Evolutionary conservation across 805 yeast genomes (phyloP).

Genomic region (Starmerella apicola): DNA sequence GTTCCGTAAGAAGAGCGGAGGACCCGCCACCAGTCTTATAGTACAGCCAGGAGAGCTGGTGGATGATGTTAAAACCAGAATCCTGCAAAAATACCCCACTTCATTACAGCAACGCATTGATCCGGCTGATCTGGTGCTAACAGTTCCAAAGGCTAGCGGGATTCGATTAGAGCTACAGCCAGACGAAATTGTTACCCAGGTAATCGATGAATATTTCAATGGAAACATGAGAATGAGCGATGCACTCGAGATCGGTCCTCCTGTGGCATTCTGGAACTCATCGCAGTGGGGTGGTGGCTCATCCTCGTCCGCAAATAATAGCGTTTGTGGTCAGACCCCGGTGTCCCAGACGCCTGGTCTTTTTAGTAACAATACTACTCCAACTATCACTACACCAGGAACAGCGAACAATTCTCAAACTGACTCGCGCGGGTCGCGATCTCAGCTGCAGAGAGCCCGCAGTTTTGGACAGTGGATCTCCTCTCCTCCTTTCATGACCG

Average conservation of each 20-base stretch:
- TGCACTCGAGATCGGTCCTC: slow-evolving; percentile 42
- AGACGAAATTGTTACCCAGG: slow-evolving; percentile 45
- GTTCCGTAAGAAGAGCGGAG: slow-evolving; percentile 22
- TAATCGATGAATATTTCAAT: slow-evolving; percentile 50
- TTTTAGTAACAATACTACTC: not conserved
- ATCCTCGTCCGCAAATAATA: not conserved
- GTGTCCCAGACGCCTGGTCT: not conserved
- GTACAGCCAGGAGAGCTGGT: slow-evolving; percentile 53
- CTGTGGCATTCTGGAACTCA: slow-evolving; percentile 4
- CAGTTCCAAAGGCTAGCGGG: slow-evolving; percentile 12
- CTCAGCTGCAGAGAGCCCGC: slow-evolving; percentile 15
- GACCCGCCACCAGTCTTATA: slow-evolving; percentile 53
- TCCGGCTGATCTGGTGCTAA: slow-evolving; percentile 46
- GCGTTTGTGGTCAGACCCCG: not conserved
- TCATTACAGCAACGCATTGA: slow-evolving; percentile 49
- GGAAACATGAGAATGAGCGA: slow-evolving; percentile 56
- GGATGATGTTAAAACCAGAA: slow-evolving; percentile 59
- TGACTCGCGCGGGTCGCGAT: slow-evolving; percentile 2
- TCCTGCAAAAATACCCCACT: slow-evolving; percentile 55
- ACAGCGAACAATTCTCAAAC: not conserved
- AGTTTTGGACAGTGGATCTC: slow-evolving; percentile 9
- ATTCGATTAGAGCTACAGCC: slow-evolving; percentile 32
- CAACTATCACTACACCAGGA: not conserved
- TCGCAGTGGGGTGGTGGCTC: slow-evolving; percentile 1
- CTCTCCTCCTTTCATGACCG: not conserved